These are phyloP conservation scores for Boletellus deceptivus DNA, from an alignment of 1,284 basidiomycete genomes.

Conservation along the genomic window DNA sequence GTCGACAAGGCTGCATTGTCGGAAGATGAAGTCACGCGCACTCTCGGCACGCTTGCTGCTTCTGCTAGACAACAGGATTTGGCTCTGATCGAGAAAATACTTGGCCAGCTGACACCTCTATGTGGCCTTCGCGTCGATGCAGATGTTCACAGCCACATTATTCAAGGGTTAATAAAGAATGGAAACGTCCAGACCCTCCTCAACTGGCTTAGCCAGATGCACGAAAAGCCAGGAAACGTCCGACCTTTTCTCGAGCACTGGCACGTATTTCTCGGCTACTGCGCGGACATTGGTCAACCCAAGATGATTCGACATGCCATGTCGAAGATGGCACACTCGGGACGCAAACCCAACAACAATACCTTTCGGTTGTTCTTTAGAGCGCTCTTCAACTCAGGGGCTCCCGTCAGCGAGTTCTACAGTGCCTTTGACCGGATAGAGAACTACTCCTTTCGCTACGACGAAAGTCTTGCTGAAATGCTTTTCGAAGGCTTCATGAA, in stretches of 20 bases:
- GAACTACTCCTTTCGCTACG: conserved; percentile 41
- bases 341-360: conserved; percentile 45
- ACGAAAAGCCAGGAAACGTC: conserved; percentile 43
- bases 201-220: conserved; percentile 51
- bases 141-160: conserved; percentile 44
- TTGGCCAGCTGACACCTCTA: conserved; percentile 43
- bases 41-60: conserved; percentile 43
- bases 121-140: conserved; percentile 44
- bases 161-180: conserved; percentile 44
- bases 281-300: conserved; percentile 37
- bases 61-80: conserved; percentile 51
- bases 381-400: conserved; percentile 38
- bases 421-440: conserved; percentile 48
- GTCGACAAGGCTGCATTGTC: conserved; percentile 12
- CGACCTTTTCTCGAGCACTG: conserved; percentile 52
- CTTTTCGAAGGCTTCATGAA: conserved; percentile 45
- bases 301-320: conserved; percentile 42
- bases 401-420: conserved; percentile 37
- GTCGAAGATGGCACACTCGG: conserved; percentile 42
- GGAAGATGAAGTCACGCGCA: conserved; percentile 13
- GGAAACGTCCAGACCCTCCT: conserved; percentile 42
- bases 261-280: conserved; percentile 49
- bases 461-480: conserved; percentile 40
- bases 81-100: conserved; percentile 47
- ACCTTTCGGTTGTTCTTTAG: conserved; percentile 50